These are phyloP conservation scores for Tilletia setariae DNA, from an alignment of 1,284 basidiomycete genomes.

Conservation along the genomic window DNA sequence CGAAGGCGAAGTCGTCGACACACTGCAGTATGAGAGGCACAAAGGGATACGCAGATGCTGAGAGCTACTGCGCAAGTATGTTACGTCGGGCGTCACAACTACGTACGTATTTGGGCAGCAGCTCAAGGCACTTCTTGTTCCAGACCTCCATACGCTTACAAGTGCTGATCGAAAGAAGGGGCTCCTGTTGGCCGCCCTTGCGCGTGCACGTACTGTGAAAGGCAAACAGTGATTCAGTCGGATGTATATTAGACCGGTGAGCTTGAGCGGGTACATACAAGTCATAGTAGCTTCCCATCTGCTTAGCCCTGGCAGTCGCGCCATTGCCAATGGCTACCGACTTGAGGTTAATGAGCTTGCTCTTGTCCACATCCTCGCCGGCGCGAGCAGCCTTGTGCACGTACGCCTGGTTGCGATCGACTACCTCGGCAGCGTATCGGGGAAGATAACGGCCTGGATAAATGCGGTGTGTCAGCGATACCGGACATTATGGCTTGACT, in stretches of 20 bases:
- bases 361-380: conserved; percentile 61
- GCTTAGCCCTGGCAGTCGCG: conserved; percentile 55
- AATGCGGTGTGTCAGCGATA: too few species aligned
- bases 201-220: conserved; percentile 24
- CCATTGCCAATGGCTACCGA: conserved; percentile 74
- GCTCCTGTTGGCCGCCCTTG: conserved; percentile 27
- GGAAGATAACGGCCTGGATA: conserved; percentile 73
- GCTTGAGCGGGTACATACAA: conserved; percentile 19
- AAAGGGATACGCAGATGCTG: too few species aligned
- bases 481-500: too few species aligned
- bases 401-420: conserved; percentile 67
- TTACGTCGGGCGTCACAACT: too few species aligned
- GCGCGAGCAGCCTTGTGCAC: conserved; percentile 57
- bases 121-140: conserved; percentile 19
- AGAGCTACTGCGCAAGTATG: too few species aligned
- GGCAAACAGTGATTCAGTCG: too few species aligned
- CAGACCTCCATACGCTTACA: conserved; percentile 29
- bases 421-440: conserved; percentile 72
- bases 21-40: conserved; percentile 17
- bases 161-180: conserved; percentile 32
- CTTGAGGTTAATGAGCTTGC: conserved; percentile 65
- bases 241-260: background rate
- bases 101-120: conserved; percentile 16
- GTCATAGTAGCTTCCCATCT: conserved; percentile 39
- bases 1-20: conserved; percentile 27